These are phyloP conservation scores for Pythium oligandrum DNA, from an alignment of 352 stramenopile genomes.

Conservation along the genomic window DNA sequence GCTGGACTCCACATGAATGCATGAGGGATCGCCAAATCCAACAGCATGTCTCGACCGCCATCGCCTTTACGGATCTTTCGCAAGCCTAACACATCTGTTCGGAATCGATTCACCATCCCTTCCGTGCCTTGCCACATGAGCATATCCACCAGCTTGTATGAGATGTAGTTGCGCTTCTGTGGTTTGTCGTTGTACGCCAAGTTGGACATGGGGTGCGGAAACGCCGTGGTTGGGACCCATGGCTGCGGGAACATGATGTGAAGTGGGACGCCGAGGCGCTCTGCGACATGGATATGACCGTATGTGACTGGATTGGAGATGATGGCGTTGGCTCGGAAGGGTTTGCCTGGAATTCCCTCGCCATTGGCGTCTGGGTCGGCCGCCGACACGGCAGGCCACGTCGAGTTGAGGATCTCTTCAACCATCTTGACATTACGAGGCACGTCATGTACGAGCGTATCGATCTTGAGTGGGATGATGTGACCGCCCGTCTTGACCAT, in stretches of 20 bases:
- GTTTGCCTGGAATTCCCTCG: conserved; percentile 27
- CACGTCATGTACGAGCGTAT: conserved; percentile 63
- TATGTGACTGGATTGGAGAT: conserved; percentile 93
- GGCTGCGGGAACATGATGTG: conserved; percentile 95
- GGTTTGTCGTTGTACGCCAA: conserved; percentile 68
- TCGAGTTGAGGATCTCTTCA: conserved; percentile 82
- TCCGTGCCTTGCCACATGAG: conserved; percentile 71
- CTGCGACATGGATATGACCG: conserved; percentile 90
- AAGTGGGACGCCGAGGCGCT: conserved; percentile 87
- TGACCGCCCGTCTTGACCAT: conserved; percentile 89
- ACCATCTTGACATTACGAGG: conserved; percentile 88
- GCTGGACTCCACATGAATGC: conserved; percentile 87
- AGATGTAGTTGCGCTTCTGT: conserved; percentile 71
- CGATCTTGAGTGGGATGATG: conserved; percentile 63
- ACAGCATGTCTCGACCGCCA: conserved; percentile 46
- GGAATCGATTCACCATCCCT: conserved; percentile 80
- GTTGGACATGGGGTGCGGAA: conserved; percentile 88
- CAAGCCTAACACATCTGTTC: conserved; percentile 48
- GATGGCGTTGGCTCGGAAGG: conserved; percentile 88
- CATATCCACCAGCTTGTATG: conserved; percentile 85
- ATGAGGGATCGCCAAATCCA: conserved; percentile 76
- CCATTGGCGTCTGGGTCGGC: conserved; percentile 79
- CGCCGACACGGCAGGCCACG: too few species aligned
- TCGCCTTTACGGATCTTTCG: conserved; percentile 63
- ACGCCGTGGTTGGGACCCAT: conserved; percentile 82